Evolutionary conservation across 2,329 filamentous ascomycete species (phyloP), one percentile per base, ranked within the genome.

Genomic region (Paraphoma chrysanthemicola): DNA sequence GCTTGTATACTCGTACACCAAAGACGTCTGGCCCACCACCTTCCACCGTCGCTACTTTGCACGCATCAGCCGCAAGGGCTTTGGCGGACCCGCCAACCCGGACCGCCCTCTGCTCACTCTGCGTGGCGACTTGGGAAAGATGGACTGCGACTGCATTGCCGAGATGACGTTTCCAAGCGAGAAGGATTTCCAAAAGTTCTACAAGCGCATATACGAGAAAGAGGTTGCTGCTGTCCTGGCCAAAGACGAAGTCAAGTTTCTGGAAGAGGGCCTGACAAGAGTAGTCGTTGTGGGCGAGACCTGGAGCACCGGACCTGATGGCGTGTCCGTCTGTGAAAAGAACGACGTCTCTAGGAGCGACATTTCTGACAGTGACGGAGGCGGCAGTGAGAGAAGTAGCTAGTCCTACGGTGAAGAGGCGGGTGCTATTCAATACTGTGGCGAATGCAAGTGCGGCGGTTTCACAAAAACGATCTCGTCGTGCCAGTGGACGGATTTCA

Each of bases 271-370:
- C 1, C 68, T 62, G 44, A 61, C 67, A 9, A 66, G 50, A 45
- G 44, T 62, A 29, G 64, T 73, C 9, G 70, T 72, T 1, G 55
- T 72, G n/a, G 69, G 67, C 39, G 69, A 73, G 44, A 67, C 68
- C 9, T 60, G 55, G 41, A 56, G 48, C 29, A 66, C 61, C 10
- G 38, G 36, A 17, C 44, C 44, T 2, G 38, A 48, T 29, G 51
- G 51, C 23, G 44, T 48, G 7, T 36, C 45, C 5, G 42, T 36
- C 10, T 43, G 36, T 44, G 44, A 53, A 29, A 44, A 44, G 39
- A 43, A 28, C 23, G 44, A 53, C 12, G 17, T 53, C 17, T 41
- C 51, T 14, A 50, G 46, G 43, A 53, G 45, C 30, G 59, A 64
- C 28, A 45, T 47, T 12, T 54, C 54, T 0, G 64, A 67, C 41